phyloP scores from a whole-genome alignment of 1,139 yeast species.

The Kurtzmaniella natalensis region DNA sequence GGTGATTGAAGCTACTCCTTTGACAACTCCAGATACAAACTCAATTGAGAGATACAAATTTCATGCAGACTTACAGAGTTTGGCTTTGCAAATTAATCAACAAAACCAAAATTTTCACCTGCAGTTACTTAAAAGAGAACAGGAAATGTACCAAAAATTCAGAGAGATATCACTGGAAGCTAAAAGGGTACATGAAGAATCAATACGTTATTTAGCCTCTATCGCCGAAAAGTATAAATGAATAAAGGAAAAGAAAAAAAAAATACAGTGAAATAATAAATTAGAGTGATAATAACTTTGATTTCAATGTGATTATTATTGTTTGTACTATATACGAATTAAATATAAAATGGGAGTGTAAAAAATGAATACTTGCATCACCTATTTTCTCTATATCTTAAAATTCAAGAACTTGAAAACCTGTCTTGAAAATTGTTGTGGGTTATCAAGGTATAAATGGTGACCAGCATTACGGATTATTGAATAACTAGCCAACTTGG shows the following conservation, averaged over 20 bases:
- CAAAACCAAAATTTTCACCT: background rate
- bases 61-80: too few relatives aligned
- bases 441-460: constrained; percentile 75
- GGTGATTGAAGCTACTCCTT: background rate
- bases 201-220: background rate
- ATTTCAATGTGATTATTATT: too few relatives aligned
- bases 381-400: constrained; percentile 3
- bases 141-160: background rate
- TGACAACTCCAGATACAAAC: background rate
- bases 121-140: background rate
- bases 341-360: too few relatives aligned
- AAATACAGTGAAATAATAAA: too few relatives aligned
- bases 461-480: constrained; percentile 65
- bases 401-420: constrained; percentile 39
- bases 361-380: background rate
- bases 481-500: constrained; percentile 29
- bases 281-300: too few relatives aligned
- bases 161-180: background rate
- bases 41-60: background rate
- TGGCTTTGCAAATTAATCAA: too few relatives aligned
- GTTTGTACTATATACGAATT: too few relatives aligned
- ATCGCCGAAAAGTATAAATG: background rate
- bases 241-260: too few relatives aligned
- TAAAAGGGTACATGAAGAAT: background rate
- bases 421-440: constrained; percentile 28